Evolutionary conservation across 495 filamentous ascomycete genomes (phyloP), one percentile per base, ranked within the genome.

Genomic region (Aspergillus olivimuriae): DNA sequence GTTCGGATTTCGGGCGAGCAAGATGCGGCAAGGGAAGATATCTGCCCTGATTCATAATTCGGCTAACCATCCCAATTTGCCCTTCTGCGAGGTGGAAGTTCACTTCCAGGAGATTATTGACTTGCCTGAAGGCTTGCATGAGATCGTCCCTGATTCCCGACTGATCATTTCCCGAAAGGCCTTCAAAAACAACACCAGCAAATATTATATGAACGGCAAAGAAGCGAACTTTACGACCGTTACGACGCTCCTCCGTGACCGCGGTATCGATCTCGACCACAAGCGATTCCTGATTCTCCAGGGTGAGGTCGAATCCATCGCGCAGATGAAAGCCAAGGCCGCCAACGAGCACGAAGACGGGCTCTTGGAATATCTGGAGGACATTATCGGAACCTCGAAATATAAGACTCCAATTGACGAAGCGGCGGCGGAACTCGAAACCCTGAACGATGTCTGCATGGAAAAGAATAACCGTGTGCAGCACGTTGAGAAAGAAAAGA

Each of bases 11-110:
- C 83, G 92, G 38, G 92, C 92, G 18, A 97, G 91, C 72, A 98
- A 98, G 69, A 98, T 98, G 92, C 76, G 92, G 56, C 92, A 98
- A 62, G 94, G 92, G 56, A 98, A 98, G 68, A 90, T 98, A 30
- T 97, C 92, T 2, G 92, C 92, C 15, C 65, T 98, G 48, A 97
- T 98, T 45, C 92, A 98, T 60, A 97, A 95, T 61, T 96, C 91
- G 24, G 89, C 89, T 2, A 76, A 83, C 28, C 80, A 82, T 48
- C 89, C 94, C 1, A 74, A 95, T 46, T 70, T 97, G 5, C 84
- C 88, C 33, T 81, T 80, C 57, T 98, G 92, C 63, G 94, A 97
- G 63, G 92, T 98, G 5, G 85, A 90, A 49, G 92, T 98, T 6
- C 84, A 94, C 51, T 98, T 98, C 57, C 82, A 90, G 47, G 87